Evolutionary conservation across 768 basidiomycete species (phyloP).

Genomic region (Xerocomus spinulosus): DNA sequence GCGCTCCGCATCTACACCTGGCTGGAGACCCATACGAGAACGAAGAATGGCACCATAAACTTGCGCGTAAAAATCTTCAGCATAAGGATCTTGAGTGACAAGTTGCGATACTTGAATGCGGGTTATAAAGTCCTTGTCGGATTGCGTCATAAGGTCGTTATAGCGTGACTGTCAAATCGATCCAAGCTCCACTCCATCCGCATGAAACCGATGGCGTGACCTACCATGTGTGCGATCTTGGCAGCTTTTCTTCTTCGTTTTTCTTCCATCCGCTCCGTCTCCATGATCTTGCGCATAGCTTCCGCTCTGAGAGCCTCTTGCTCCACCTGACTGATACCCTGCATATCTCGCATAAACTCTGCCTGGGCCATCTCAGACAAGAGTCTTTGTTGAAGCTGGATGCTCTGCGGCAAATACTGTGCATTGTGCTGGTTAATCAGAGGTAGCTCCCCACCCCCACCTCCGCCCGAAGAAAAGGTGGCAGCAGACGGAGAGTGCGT

Average conservation of each 20-base stretch:
- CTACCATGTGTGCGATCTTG: conserved; percentile 87
- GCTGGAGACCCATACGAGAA: conserved; percentile 67
- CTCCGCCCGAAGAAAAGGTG: conserved; percentile 24
- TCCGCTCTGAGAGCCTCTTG: conserved; percentile 71
- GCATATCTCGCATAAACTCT: conserved; percentile 63
- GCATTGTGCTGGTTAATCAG: conserved; percentile 48
- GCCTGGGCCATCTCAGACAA: conserved; percentile 73
- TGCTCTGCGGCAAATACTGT: conserved; percentile 54
- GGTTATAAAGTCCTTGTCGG: conserved; percentile 99
- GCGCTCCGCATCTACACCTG: conserved; percentile 57
- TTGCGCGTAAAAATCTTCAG: conserved; percentile 98
- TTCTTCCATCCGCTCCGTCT: conserved; percentile 85
- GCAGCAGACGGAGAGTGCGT: conserved; percentile 45
- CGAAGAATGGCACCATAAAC: conserved; percentile 85
- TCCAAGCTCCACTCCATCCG: too few relatives aligned
- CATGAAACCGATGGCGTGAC: conserved; percentile 12
- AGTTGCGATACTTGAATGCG: conserved; percentile 98
- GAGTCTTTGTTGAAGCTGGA: conserved; percentile 70
- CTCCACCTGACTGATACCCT: conserved; percentile 52
- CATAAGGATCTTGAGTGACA: conserved; percentile 94
- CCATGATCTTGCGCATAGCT: conserved; percentile 85
- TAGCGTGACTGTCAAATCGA: conserved; percentile 72
- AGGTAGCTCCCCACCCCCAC: conserved; percentile 28
- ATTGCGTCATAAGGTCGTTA: conserved; percentile 95
- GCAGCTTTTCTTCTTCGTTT: conserved; percentile 74